These are phyloP conservation scores for Pseudogymnoascus sp. DNA, from an alignment of 2,329 filamentous ascomycete genomes.

Conservation along the genomic window DNA sequence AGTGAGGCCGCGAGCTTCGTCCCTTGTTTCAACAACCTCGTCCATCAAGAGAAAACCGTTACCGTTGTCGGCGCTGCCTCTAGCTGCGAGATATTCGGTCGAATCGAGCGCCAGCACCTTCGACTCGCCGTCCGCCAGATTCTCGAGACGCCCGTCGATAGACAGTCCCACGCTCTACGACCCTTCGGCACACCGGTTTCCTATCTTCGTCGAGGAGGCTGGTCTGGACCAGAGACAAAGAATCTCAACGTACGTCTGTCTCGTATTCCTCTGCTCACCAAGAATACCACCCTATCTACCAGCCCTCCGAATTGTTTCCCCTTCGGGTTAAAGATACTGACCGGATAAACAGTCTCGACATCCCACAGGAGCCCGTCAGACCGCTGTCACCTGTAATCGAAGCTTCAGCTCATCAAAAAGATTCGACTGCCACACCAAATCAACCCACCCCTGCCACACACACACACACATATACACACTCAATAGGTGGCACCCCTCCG, in stretches of 20 bases:
- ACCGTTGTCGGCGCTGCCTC: conserved; percentile 48
- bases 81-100: conserved; percentile 44
- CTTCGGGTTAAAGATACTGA: neutral
- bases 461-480: neutral
- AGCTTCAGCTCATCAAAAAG: neutral
- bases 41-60: conserved; percentile 54
- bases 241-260: neutral
- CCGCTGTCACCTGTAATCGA: neutral
- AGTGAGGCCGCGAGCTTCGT: conserved; percentile 1
- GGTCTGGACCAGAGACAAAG: conserved; percentile 1
- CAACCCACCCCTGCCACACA: conserved; percentile 21
- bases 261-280: conserved; percentile 1
- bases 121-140: conserved; percentile 45
- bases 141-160: conserved; percentile 48
- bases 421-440: conserved; percentile 16
- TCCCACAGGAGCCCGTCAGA: neutral
- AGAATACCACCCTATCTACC: neutral
- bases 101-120: conserved; percentile 29
- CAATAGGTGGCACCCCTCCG: conserved; percentile 14
- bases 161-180: conserved; percentile 60
- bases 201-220: neutral
- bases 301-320: neutral
- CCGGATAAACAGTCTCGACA: neutral
- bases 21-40: conserved; percentile 19
- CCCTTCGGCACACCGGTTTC: conserved; percentile 31